Conservation (phyloP, 371 early-diverging fungal genomes). For the Chytridium lagenaria region DNA sequence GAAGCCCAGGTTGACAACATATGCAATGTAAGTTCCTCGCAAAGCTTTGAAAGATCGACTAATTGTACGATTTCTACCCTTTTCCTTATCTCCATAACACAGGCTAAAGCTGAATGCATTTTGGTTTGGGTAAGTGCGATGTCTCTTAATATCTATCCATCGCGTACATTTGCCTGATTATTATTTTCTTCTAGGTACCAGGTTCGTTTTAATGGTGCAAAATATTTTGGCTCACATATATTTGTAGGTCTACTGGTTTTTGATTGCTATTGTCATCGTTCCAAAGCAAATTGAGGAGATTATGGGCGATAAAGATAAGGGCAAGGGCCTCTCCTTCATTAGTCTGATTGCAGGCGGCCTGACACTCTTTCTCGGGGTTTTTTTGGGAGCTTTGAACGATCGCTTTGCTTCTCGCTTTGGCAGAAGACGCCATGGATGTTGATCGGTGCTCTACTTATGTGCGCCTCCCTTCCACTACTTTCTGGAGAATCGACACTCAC, state of each 20-base stretch:
- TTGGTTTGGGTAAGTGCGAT: constrained; percentile 33
- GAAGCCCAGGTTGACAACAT: constrained; percentile 4
- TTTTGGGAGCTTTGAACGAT: constrained; percentile 51
- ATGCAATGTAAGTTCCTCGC: constrained; percentile 7
- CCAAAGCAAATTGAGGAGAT: constrained; percentile 46
- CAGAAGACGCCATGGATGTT: constrained; percentile 43
- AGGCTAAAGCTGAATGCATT: constrained; percentile 30
- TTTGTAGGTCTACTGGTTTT: constrained; percentile 35
- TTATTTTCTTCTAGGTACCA: constrained; percentile 3
- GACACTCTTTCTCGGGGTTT: constrained; percentile 38
- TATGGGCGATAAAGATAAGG: constrained; percentile 44
- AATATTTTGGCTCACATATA: background rate
- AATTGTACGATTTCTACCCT: background rate
- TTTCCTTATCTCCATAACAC: background rate
- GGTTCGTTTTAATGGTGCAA: background rate
- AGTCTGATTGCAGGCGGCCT: constrained; percentile 42
- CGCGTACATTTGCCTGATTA: background rate
- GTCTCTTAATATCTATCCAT: no score
- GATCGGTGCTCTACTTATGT: constrained; percentile 38
- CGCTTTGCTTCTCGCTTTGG: constrained; percentile 41
- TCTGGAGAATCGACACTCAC: constrained; percentile 28
- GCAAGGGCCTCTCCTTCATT: constrained; percentile 40
- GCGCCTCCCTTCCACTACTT: constrained; percentile 34
- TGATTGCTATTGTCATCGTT: constrained; percentile 43
- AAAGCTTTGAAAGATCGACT: no score